Percentiles rank a stretch among this genome's conserved stretches.
These are phyloP conservation scores for Scutellaria baicalensis DNA, from an alignment of 257 asterid species.

Conservation along the genomic window DNA sequence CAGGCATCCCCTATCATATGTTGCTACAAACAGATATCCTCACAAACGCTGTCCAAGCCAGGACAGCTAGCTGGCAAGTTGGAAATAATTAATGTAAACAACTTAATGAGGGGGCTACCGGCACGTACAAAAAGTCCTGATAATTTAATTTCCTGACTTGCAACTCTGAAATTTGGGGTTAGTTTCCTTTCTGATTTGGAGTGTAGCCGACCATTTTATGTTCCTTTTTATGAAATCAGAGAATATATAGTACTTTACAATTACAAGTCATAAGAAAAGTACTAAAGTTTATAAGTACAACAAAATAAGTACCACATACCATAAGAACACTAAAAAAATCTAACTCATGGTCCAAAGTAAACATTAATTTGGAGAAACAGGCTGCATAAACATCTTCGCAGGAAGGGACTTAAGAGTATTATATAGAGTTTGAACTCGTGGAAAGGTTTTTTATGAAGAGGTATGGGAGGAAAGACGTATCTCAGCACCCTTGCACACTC, in stretches of 20 bases:
- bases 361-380: too few relatives aligned
- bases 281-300: not conserved
- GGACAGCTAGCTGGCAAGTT: not conserved
- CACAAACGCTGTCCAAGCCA: not conserved
- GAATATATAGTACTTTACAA: not conserved
- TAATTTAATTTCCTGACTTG: not conserved
- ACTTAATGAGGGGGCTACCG: not conserved
- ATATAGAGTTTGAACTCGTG: not conserved
- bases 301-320: too few relatives aligned
- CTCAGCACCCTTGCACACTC: constrained; percentile 5
- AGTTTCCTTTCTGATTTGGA: not conserved
- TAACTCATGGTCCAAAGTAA: not conserved
- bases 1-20: not conserved
- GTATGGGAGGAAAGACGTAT: not conserved
- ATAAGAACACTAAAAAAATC: not conserved
- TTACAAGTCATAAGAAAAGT: not conserved
- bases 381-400: not conserved
- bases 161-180: not conserved
- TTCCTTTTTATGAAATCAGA: too few relatives aligned
- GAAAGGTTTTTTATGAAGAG: not conserved
- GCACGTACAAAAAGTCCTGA: not conserved
- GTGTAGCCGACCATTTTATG: not conserved
- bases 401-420: not conserved
- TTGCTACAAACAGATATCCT: not conserved
- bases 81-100: not conserved